These are phyloP conservation scores for Zygosaccharomyces lentus DNA, from an alignment of 805 yeast species.

Conservation along the genomic window DNA sequence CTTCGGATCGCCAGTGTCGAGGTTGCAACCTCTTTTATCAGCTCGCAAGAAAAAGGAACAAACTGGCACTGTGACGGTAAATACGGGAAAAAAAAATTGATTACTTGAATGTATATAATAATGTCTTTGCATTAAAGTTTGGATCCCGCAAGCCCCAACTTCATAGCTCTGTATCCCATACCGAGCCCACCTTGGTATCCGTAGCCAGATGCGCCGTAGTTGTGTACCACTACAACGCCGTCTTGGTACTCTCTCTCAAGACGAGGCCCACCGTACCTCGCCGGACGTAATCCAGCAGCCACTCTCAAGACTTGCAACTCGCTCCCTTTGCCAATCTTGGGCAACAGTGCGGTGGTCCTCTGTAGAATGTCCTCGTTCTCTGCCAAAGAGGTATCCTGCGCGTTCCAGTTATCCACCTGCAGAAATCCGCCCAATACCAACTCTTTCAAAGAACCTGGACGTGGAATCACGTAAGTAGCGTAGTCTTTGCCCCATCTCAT, in stretches of 20 bases:
- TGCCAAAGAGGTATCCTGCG: constrained; percentile 47
- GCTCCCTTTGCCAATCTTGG: constrained; percentile 42
- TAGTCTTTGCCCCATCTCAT: constrained; percentile 57
- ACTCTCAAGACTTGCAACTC: constrained; percentile 53
- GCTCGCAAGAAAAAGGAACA: background rate
- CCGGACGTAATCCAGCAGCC: constrained; percentile 73
- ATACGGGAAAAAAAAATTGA: background rate
- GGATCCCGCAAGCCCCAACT: constrained; percentile 14
- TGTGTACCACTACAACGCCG: constrained; percentile 50
- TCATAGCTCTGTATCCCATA: constrained; percentile 49
- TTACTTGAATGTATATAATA: background rate
- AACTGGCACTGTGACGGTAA: background rate
- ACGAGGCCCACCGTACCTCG: constrained; percentile 70
- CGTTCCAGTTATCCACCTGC: constrained; percentile 59
- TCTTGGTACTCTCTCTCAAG: constrained; percentile 51
- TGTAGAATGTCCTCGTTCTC: constrained; percentile 59
- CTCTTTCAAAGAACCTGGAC: constrained; percentile 63
- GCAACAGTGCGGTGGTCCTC: constrained; percentile 51
- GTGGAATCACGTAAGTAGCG: constrained; percentile 68
- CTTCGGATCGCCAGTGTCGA: background rate
- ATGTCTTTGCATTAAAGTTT: background rate
- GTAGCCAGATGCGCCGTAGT: constrained; percentile 66
- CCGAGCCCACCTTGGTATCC: constrained; percentile 67
- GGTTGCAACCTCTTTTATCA: background rate
- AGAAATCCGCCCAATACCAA: constrained; percentile 72